phyloP scores from a whole-genome alignment of 2,329 filamentous ascomycete genomes.

The Aspergillus intermedius region DNA sequence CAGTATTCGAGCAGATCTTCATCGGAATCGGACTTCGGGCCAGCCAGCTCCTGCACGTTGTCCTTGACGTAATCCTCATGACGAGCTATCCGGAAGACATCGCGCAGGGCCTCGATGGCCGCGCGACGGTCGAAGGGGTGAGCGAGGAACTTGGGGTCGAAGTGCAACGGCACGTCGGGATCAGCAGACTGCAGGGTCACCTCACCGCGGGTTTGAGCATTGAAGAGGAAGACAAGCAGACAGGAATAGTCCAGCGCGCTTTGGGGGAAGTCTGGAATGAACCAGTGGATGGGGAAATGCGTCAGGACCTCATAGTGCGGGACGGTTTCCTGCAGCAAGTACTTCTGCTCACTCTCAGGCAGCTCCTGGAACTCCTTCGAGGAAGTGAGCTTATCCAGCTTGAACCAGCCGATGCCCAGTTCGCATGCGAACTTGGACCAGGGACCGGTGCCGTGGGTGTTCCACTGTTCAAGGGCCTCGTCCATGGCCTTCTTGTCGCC shows the following conservation, averaged over 20 bases:
- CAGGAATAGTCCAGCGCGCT: slow-evolving; percentile 38
- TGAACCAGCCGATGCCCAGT: slow-evolving; percentile 34
- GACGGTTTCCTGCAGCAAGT: slow-evolving; percentile 45
- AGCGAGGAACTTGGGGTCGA: slow-evolving; percentile 49
- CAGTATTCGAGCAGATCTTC: slow-evolving; percentile 49
- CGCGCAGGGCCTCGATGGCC: slow-evolving; percentile 45
- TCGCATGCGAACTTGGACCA: slow-evolving; percentile 27
- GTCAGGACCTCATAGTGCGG: slow-evolving; percentile 54
- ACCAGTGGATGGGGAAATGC: slow-evolving; percentile 41
- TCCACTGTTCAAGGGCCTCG: neutral
- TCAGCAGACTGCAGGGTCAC: slow-evolving; percentile 50
- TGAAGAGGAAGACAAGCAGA: slow-evolving; percentile 46
- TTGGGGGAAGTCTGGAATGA: slow-evolving; percentile 33
- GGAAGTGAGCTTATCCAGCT: slow-evolving; percentile 34
- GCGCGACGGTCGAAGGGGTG: slow-evolving; percentile 50
- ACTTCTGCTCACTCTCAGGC: slow-evolving; percentile 37
- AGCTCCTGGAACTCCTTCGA: slow-evolving; percentile 48
- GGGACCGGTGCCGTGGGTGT: slow-evolving; percentile 24
- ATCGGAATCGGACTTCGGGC: slow-evolving; percentile 45
- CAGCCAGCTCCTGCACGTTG: slow-evolving; percentile 36
- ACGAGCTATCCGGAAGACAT: slow-evolving; percentile 35
- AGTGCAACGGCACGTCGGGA: slow-evolving; percentile 44
- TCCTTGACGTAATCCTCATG: slow-evolving; percentile 42
- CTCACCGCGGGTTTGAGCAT: slow-evolving; percentile 49
- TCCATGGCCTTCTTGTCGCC: neutral